Evolutionary conservation across 2,329 filamentous ascomycete species (phyloP).

Genomic region (Cytospora leucostoma): DNA sequence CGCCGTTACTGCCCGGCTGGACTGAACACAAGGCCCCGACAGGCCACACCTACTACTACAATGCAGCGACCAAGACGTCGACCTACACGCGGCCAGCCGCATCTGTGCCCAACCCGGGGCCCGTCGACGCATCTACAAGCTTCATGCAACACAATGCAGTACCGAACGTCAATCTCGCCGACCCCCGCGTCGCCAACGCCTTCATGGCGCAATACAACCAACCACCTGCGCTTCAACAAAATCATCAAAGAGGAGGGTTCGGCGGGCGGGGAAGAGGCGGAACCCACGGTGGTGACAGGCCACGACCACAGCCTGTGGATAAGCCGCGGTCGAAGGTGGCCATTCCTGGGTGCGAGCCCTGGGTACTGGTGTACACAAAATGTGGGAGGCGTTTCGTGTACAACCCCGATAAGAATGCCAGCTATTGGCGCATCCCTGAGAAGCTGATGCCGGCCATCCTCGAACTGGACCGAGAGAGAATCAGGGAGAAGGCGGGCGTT

Average conservation of each 20-base stretch:
- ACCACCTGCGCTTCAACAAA: constrained; percentile 40
- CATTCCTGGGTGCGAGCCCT: constrained; percentile 82
- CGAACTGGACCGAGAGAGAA: constrained; percentile 71
- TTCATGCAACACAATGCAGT: constrained; percentile 46
- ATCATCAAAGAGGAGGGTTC: constrained; percentile 40
- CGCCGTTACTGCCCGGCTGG: constrained; percentile 78
- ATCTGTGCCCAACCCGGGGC: constrained; percentile 32
- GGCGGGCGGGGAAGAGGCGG: constrained; percentile 34
- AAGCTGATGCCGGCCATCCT: constrained; percentile 79
- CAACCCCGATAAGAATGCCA: constrained; percentile 82
- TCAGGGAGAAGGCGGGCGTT: constrained; percentile 56
- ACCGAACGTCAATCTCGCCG: constrained; percentile 46
- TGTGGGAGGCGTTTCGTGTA: constrained; percentile 87
- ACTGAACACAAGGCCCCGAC: constrained; percentile 90
- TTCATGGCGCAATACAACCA: constrained; percentile 58
- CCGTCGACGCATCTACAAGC: constrained; percentile 39
- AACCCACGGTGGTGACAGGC: constrained; percentile 58
- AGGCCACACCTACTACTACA: constrained; percentile 87
- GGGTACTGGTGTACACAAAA: constrained; percentile 92
- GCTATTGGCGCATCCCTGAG: constrained; percentile 92
- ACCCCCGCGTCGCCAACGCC: constrained; percentile 61
- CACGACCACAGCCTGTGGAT: constrained; percentile 70
- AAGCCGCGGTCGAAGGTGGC: constrained; percentile 76
- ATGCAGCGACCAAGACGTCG: constrained; percentile 77
- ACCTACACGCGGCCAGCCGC: constrained; percentile 78